These are phyloP conservation scores for Rauvolfia tetraphylla DNA, from an alignment of 257 asterid species.

Conservation along the genomic window DNA sequence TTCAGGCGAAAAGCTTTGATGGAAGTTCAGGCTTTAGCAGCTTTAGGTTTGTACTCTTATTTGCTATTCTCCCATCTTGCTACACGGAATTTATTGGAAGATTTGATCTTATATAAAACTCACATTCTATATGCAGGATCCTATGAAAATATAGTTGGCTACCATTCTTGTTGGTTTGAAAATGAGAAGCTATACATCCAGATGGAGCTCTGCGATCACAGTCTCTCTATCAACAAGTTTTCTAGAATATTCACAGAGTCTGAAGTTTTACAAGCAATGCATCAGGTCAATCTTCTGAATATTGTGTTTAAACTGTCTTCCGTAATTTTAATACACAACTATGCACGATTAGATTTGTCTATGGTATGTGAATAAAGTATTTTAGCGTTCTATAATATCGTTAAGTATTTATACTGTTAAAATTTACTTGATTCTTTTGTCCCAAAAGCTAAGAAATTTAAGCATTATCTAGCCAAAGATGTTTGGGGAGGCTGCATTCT, in stretches of 20 bases:
- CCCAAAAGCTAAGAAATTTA: not conserved
- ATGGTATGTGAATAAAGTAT: not conserved
- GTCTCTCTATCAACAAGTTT: slow-evolving; percentile 49
- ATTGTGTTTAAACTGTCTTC: not conserved
- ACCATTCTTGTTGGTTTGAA: slow-evolving; percentile 90
- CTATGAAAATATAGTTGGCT: slow-evolving; percentile 77
- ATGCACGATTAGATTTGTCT: not conserved
- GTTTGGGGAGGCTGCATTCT: not conserved
- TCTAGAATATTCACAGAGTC: slow-evolving; percentile 49
- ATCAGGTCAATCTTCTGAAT: slow-evolving; percentile 55
- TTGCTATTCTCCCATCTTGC: slow-evolving; percentile 3
- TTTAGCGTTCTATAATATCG: not conserved
- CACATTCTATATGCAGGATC: slow-evolving; percentile 49
- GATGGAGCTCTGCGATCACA: slow-evolving; percentile 87
- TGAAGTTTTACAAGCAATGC: slow-evolving; percentile 64
- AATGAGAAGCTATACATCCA: slow-evolving; percentile 83
- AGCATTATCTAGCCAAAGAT: not conserved
- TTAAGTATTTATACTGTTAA: not conserved
- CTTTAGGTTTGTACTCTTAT: slow-evolving; percentile 54
- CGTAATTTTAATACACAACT: not conserved
- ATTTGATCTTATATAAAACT: slow-evolving; percentile 1
- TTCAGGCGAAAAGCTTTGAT: slow-evolving; percentile 86
- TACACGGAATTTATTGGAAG: not conserved
- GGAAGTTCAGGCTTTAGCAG: slow-evolving; percentile 98
- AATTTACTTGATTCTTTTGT: not conserved